Conservation (phyloP, 176 grass and related monocot genomes). For the Elaeis guineensis region DNA sequence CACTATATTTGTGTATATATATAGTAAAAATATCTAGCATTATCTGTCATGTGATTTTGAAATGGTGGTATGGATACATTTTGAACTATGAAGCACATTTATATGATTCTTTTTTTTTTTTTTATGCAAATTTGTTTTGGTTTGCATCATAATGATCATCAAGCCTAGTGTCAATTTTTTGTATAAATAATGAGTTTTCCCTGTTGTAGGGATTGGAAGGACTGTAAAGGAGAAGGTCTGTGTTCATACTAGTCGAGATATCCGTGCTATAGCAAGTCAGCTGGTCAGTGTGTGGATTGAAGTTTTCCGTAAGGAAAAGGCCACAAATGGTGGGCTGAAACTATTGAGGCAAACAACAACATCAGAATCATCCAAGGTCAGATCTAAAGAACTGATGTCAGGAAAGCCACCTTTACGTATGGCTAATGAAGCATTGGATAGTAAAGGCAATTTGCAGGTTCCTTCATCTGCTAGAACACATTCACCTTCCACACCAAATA, state of each 20-base stretch:
- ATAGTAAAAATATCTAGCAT: too few relatives aligned
- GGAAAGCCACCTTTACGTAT: slow-evolving; percentile 32
- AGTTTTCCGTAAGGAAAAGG: slow-evolving; percentile 95
- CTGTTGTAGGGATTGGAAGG: slow-evolving; percentile 64
- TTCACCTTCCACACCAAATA: slow-evolving; percentile 45
- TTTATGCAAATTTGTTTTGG: too few relatives aligned
- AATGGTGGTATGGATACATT: too few relatives aligned
- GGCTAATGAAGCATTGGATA: slow-evolving; percentile 33
- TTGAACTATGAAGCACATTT: too few relatives aligned
- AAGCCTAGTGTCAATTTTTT: too few relatives aligned
- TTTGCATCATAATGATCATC: too few relatives aligned
- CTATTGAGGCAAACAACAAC: slow-evolving; percentile 45
- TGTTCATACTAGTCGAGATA: slow-evolving; percentile 96
- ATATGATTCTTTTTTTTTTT: too few relatives aligned
- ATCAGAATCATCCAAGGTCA: slow-evolving; percentile 48
- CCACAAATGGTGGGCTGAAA: slow-evolving; percentile 60
- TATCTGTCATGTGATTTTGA: too few relatives aligned
- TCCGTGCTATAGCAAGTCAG: slow-evolving; percentile 90
- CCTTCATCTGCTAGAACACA: slow-evolving; percentile 33
- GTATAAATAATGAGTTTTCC: not conserved
- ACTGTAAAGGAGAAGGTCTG: slow-evolving; percentile 97
- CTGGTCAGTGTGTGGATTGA: slow-evolving; percentile 93
- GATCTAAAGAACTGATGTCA: slow-evolving; percentile 34
- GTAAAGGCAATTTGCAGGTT: slow-evolving; percentile 29
- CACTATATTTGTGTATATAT: too few relatives aligned